A percentile compares a stretch with the other conserved stretches of the same genome.
phyloP scores from a whole-genome alignment of 2,329 filamentous ascomycete species.

The Trichoderma hamatum region DNA sequence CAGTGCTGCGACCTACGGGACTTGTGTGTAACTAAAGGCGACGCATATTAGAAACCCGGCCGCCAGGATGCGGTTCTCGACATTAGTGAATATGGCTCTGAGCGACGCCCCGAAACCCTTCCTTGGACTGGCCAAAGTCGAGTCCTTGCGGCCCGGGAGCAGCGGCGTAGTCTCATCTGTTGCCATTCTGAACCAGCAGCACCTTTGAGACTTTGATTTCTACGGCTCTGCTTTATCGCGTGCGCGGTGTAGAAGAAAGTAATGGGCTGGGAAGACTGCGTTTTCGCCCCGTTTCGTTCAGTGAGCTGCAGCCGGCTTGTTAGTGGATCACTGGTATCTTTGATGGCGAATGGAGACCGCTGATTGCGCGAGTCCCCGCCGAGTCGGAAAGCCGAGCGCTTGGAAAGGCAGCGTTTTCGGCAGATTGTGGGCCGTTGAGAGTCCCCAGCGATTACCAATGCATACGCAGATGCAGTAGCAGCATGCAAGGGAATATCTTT shows the following conservation, averaged over 20 bases:
- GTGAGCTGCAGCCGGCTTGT: neutral
- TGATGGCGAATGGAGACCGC: slow-evolving; percentile 5
- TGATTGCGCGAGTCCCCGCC: slow-evolving; percentile 17
- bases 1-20: slow-evolving; percentile 48
- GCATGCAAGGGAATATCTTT: neutral
- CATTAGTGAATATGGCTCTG: slow-evolving; percentile 30
- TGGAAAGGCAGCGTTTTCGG: neutral
- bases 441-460: slow-evolving; percentile 9
- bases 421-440: neutral
- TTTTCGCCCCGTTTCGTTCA: neutral
- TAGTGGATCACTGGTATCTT: neutral
- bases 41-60: slow-evolving; percentile 63
- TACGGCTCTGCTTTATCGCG: neutral
- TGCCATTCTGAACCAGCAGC: slow-evolving; percentile 5
- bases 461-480: neutral
- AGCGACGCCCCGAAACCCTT: slow-evolving; percentile 24
- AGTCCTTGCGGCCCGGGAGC: slow-evolving; percentile 9
- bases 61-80: slow-evolving; percentile 55
- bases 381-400: neutral
- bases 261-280: neutral
- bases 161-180: slow-evolving; percentile 19
- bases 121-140: neutral
- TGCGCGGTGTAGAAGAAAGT: neutral
- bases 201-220: neutral
- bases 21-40: slow-evolving; percentile 54